These are phyloP conservation scores for Cinchona pubescens DNA, from an alignment of 257 asterid species.

Conservation along the genomic window DNA sequence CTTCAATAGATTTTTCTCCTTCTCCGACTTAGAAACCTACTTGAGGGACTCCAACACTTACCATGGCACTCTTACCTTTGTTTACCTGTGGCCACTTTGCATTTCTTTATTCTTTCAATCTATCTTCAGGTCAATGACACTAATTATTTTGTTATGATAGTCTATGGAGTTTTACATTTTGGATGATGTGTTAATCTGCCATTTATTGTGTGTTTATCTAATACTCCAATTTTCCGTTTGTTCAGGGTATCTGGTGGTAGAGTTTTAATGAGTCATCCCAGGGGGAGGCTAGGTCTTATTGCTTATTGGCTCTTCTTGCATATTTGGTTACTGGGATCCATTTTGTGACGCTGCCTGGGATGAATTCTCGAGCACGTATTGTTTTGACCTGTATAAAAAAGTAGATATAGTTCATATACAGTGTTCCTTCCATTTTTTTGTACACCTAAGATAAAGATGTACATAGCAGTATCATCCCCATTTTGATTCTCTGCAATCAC, in stretches of 20 bases:
- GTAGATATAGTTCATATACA: constrained; percentile 24
- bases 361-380: constrained; percentile 19
- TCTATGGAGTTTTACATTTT: neutral
- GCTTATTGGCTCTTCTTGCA: constrained; percentile 79
- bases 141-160: neutral
- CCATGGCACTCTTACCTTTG: neutral
- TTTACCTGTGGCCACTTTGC: neutral
- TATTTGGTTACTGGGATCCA: constrained; percentile 72
- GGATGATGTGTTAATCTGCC: neutral
- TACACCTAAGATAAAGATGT: constrained; percentile 18
- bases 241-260: constrained; percentile 88
- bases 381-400: constrained; percentile 37
- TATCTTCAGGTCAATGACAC: neutral
- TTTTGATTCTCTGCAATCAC: constrained; percentile 58
- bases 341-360: constrained; percentile 44
- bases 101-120: neutral
- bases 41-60: neutral
- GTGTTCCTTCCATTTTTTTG: constrained; percentile 11
- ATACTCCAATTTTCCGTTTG: constrained; percentile 12
- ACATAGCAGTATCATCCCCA: constrained; percentile 20
- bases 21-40: neutral
- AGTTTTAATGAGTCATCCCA: constrained; percentile 83
- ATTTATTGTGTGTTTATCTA: neutral
- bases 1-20: neutral
- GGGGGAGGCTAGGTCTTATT: constrained; percentile 78